Evolutionary conservation across 495 filamentous ascomycete genomes (phyloP), one percentile per base, ranked within the genome.

Genomic region (Talaromyces proteolyticus): DNA sequence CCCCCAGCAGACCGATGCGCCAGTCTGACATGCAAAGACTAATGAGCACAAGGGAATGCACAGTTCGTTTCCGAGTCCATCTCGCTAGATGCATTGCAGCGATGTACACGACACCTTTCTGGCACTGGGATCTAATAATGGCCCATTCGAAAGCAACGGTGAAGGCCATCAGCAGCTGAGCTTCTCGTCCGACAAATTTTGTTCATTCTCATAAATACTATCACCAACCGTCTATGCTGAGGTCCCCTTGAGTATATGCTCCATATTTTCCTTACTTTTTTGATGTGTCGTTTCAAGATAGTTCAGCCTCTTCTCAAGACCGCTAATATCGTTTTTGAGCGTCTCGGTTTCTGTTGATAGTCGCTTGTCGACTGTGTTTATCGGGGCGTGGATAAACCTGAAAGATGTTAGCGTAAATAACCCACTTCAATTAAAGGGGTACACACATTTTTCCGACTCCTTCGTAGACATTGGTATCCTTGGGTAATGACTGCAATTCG

Each of bases 361-460:
- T 48, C 89, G 84, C 59, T 81, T 80, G 60, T 92, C 84, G 53
- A 96, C 80, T 3, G 81, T 76, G 21, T 72, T 64, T 45, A 79
- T 85, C n/a, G 87, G 84, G 39, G 85, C 80, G 26, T 80, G 77
- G 34, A 96, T 84, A 68, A 97, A 96, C 92, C 93, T 97, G 38
- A 19, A 36, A 18, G 42, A 46, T 22, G 49, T 23, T 12, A 52
- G 45, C 17, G 19, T 19, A 10, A 41, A 52, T 45, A 39, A 40
- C 46, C 40, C 39, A 25, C 12, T 11, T 25, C 10, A 20, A 44
- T 11, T 24, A 50, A 26, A 18, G 49, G 47, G 14, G 25, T 20
- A 66, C 86, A 63, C 64, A 96, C 93, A 98, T 96, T 74, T 95
- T 96, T 19, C 93, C 93, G 4, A 96, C 87, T 2, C 92, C 92